Evolutionary conservation across 2,329 filamentous ascomycete genomes (phyloP).

Genomic region (Waltergamsia citrina): DNA sequence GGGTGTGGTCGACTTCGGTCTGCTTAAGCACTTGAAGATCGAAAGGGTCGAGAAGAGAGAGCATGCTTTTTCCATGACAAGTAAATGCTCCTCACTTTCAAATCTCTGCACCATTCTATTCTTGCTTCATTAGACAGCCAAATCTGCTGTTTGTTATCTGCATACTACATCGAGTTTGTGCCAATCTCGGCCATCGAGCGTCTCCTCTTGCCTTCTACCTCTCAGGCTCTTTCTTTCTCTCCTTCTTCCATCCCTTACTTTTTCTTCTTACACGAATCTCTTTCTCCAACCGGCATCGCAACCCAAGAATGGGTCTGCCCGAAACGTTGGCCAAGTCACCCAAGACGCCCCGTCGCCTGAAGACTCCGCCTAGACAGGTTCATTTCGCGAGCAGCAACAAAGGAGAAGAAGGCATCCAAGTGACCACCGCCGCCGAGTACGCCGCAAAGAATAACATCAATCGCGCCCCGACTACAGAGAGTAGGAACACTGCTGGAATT

Average conservation of each 20-base stretch:
- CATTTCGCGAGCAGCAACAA: constrained; percentile 3
- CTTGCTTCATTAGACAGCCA: no score
- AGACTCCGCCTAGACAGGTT: constrained; percentile 3
- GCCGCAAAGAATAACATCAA: neutral
- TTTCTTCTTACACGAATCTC: constrained; percentile 1
- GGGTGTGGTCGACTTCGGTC: neutral
- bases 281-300: neutral
- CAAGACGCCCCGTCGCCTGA: constrained; percentile 1
- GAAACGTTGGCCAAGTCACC: neutral
- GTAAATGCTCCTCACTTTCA: neutral
- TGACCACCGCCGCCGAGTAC: constrained; percentile 1
- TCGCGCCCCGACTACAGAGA: no score
- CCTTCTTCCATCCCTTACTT: constrained; percentile 3
- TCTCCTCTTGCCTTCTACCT: neutral
- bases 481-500: neutral
- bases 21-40: neutral
- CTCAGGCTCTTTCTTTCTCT: constrained; percentile 1
- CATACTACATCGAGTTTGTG: neutral
- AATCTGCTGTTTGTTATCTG: neutral
- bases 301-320: constrained; percentile 1
- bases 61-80: no score
- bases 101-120: constrained; percentile 3
- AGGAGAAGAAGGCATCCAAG: neutral
- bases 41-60: neutral
- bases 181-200: neutral